Evolutionary conservation across 805 yeast species (phyloP).

Genomic region (Metschnikowia anglica): DNA sequence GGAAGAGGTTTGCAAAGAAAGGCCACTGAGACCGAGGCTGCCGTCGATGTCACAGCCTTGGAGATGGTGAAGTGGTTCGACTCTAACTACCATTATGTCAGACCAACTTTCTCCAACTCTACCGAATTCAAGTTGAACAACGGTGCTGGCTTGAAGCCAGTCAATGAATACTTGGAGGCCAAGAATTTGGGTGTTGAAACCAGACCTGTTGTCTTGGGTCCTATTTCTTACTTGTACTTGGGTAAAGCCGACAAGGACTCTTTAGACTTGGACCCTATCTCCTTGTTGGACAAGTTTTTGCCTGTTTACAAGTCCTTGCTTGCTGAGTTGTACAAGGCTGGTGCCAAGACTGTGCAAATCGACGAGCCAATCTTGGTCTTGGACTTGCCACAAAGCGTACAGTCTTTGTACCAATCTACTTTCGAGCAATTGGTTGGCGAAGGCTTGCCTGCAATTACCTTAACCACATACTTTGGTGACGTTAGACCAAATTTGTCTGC

Average conservation of each 20-base stretch:
- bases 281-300: conserved; percentile 81
- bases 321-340: conserved; percentile 85
- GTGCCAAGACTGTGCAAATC: conserved; percentile 92
- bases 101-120: conserved; percentile 96
- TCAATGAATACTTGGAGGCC: conserved; percentile 96
- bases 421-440: conserved; percentile 71
- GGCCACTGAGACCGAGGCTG: conserved; percentile 81
- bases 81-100: conserved; percentile 98
- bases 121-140: conserved; percentile 90
- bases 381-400: conserved; percentile 81
- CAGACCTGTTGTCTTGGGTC: conserved; percentile 97
- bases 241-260: conserved; percentile 99
- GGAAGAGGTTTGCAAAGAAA: conserved; percentile 99
- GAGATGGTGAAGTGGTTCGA: conserved; percentile 99
- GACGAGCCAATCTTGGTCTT: conserved; percentile 97
- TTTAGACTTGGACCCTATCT: conserved; percentile 88
- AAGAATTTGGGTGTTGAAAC: conserved; percentile 94
- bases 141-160: conserved; percentile 81
- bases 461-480: conserved; percentile 97
- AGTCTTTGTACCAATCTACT: conserved; percentile 86
- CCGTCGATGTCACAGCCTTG: conserved; percentile 97
- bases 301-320: conserved; percentile 93
- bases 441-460: conserved; percentile 69
- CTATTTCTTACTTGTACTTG: conserved; percentile 88
- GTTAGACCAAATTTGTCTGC: conserved; percentile 94